Evolutionary conservation across 1,139 yeast species (phyloP), one percentile per base, ranked within the genome.

Genomic region (Kodamaea anthophila): DNA sequence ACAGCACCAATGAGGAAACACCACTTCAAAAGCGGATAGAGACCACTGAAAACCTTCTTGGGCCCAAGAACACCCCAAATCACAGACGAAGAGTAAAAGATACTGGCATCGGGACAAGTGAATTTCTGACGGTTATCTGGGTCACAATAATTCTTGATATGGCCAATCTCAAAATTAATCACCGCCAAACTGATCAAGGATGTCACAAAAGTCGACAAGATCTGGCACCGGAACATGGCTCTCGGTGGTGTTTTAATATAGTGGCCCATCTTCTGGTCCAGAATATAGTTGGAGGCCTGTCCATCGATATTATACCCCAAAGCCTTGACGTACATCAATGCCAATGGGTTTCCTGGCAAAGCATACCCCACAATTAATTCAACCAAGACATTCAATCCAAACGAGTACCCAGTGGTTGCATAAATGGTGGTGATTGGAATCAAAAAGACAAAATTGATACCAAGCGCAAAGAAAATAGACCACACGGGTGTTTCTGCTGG

Each of bases 11-110:
- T 34, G 12, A 58, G 39, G 37, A 59, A 58, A 35, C 63, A 58
- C 52, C 55, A 59, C 31, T 55, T 54, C 28, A 60, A 43, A 6
- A 55, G 38, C 1, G 65, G 65, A 33, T 58, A 57, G 9, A 57
- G 35, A 1, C 59, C 60, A 15, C 51, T 37, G 36, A 58, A 58
- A 1, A 56, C 60, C 33, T 49, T 55, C 16, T 52, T 48, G 0
- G 63, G 63, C 2, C 66, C 65, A 35, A 59, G 55, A 21, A 53
- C 60, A 13, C 66, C 65, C 49, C 58, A 60, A 34, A 56, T 51
- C 18, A 60, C 44, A 30, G 58, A 53, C 3, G 64, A 49, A 31
- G 47, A 53, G 37, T 53, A 60, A 34, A 47, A 59, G 1, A 60
- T 53, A 15, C 48, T 53, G 6, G 60, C 55, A 5, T 53, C 53